Evolutionary conservation across 495 filamentous ascomycete species (phyloP).

Genomic region (Neurospora africana): DNA sequence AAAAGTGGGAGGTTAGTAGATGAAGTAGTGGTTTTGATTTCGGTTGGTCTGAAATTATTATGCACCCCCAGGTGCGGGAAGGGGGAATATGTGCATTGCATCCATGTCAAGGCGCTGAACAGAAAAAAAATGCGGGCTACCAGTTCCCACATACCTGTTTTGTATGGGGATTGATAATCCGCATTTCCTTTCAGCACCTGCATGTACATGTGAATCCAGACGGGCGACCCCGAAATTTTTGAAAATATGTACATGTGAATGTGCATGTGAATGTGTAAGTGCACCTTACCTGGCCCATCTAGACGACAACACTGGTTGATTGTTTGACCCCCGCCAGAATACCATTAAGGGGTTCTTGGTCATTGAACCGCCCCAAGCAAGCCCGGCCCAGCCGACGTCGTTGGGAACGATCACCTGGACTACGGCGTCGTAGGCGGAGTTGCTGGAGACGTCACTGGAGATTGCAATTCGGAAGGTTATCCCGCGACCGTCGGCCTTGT

Average conservation of each 20-base stretch:
- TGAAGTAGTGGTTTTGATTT: background rate
- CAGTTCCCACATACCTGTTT: background rate
- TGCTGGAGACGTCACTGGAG: slow-evolving; percentile 14
- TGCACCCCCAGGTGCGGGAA: background rate
- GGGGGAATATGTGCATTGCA: background rate
- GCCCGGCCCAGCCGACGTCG: slow-evolving; percentile 32
- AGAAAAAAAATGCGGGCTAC: background rate
- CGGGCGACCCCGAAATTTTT: background rate
- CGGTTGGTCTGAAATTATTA: background rate
- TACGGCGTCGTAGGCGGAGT: slow-evolving; percentile 27
- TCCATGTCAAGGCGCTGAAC: background rate
- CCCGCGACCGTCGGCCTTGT: slow-evolving; percentile 22
- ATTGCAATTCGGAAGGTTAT: slow-evolving; percentile 33
- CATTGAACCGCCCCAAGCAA: slow-evolving; percentile 36
- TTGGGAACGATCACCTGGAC: slow-evolving; percentile 33
- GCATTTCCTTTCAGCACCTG: background rate
- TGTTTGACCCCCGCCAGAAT: slow-evolving; percentile 23
- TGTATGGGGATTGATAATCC: background rate
- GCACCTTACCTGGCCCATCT: slow-evolving; percentile 29
- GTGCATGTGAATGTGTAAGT: background rate
- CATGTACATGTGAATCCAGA: background rate
- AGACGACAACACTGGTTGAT: slow-evolving; percentile 16
- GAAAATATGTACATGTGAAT: background rate
- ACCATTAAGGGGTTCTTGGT: slow-evolving; percentile 27
- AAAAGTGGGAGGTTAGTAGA: background rate